Conservation (phyloP, 2,329 filamentous ascomycete species). For the Hypoxylon sp. region DNA sequence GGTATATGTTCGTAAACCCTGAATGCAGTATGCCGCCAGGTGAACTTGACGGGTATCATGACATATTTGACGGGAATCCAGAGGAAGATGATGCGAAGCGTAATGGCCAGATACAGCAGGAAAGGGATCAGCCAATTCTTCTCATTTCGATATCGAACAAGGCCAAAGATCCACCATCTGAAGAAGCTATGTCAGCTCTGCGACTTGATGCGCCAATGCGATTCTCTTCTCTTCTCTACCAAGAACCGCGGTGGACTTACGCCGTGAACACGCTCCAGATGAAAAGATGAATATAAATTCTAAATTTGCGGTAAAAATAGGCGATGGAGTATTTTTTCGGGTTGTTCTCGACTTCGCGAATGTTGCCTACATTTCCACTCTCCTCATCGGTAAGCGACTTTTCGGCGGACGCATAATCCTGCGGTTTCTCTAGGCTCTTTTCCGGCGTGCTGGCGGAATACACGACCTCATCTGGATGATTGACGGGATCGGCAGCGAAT, state of each 20-base stretch:
- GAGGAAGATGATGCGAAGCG: slow-evolving; percentile 76
- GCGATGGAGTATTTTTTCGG: slow-evolving; percentile 42
- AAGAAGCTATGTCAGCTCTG: slow-evolving; percentile 31
- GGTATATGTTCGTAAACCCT: slow-evolving; percentile 70
- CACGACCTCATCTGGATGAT: slow-evolving; percentile 54
- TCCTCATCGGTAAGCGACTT: slow-evolving; percentile 47
- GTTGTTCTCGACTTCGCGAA: slow-evolving; percentile 21
- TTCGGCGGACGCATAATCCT: slow-evolving; percentile 50
- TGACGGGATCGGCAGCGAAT: slow-evolving; percentile 45
- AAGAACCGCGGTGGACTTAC: slow-evolving; percentile 42
- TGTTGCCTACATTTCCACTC: slow-evolving; percentile 43
- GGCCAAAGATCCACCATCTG: slow-evolving; percentile 53
- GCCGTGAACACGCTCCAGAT: slow-evolving; percentile 52
- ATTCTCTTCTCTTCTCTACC: neutral
- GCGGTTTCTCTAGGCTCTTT: slow-evolving; percentile 50
- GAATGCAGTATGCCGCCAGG: slow-evolving; percentile 73
- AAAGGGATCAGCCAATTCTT: slow-evolving; percentile 87
- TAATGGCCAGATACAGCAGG: slow-evolving; percentile 78
- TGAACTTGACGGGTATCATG: slow-evolving; percentile 69
- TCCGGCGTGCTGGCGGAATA: slow-evolving; percentile 55
- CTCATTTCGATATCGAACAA: slow-evolving; percentile 71
- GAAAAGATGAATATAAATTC: slow-evolving; percentile 55
- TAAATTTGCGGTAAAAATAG: slow-evolving; percentile 54
- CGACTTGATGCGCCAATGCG: slow-evolving; percentile 12
- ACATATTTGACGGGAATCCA: slow-evolving; percentile 74